Evolutionary conservation across 1,139 yeast species (phyloP), one percentile per base, ranked within the genome.

Genomic region (Candida sanyaensis): DNA sequence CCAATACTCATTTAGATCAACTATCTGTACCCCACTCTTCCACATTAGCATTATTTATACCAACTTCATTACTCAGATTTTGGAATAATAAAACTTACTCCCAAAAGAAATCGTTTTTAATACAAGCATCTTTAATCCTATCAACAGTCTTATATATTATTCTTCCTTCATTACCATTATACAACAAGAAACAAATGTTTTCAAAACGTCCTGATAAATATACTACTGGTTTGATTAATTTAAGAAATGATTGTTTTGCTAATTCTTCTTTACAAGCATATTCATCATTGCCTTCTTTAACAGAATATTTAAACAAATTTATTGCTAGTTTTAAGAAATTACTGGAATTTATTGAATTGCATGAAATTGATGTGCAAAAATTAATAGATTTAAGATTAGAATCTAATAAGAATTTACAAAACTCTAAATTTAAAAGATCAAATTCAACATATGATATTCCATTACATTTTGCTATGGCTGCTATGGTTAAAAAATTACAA

Each of bases 201-300:
- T 61, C 75, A 39, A 82, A 78, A 55, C 71, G 91, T 59, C 84
- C 84, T n/a, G 95, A 84, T 59, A 84, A 80, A 55, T 74, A 83
- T 60, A 87, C 96, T 12, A 89, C 95, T 0, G 97, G 97, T 2
- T 71, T 92, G 42, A 75, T 85, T 55, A 93, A 92, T 64, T 75
- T 85, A 54, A 80, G 93, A 50, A 89, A 89, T 58, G 97, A 91
- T 63, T 92, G 98, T 65, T 92, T 89, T 68, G 97, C 96, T 51
- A 92, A 93, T 61, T 82, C 96, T n/a, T 85, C 92, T 1, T 63
- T 93, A 23, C 98, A 92, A 64, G 95, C 97, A 0, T 78, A 92
- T 52, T 83, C 90, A 12, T 71, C 96, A 0, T 66, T 88, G 29
- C 86, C 91, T 0, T 75, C 77, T 0, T 64, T 91, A 45, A 82